Base-by-base conservation (phyloP, 352 stramenopile genomes). In the Pythium pyrilobum region DNA sequence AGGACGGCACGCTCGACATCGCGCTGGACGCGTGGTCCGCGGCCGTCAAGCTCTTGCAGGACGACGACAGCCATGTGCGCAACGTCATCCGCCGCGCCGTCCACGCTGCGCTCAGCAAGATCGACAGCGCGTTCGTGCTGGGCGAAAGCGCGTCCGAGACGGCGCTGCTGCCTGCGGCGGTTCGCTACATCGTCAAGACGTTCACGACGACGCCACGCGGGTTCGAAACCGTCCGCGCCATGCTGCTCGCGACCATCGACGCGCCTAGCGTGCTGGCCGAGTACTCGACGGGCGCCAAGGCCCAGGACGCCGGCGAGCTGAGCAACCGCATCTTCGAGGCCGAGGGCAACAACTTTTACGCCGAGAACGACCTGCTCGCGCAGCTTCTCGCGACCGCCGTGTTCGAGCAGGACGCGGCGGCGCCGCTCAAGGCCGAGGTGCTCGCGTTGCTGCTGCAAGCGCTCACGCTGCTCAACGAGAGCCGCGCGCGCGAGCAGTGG, bases 291-390 rank as follows among this genome's bases (percentile, higher is more conserved):
- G 68, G 73, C 13, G 53, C 59, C 29, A 77, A 74, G 40, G 64
- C 67, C 0, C 62, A 74, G 40, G 72, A 85, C 42, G 79, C 69
- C 62, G 67, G 77, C 28, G 66, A 88, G 38, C 54, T 89, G 8
- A 85, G 72, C 45, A 67, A 69, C 39, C 74, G 75, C 36, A 92
- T 92, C 49, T 92, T 92, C 44, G 81, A 92, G 48, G 69, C 77
- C 7, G 81, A 92, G 58, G 87, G 76, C 61, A 81, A 66, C 59
- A 92, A 92, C 50, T 92, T 85, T 52, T 92, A 85, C 45, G 74
- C 69, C 25, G 78, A 92, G 45, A 37, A 46, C 0, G 81, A 89
- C 29, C 58, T 87, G 16, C 39, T 85, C 24, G 78, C 77, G 15
- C 81, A 92, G 53, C 72, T 87, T 27, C 41, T 64, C 24, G 56